These are phyloP conservation scores for Aspergillus vadensis DNA, from an alignment of 2,329 filamentous ascomycete species.

Conservation along the genomic window DNA sequence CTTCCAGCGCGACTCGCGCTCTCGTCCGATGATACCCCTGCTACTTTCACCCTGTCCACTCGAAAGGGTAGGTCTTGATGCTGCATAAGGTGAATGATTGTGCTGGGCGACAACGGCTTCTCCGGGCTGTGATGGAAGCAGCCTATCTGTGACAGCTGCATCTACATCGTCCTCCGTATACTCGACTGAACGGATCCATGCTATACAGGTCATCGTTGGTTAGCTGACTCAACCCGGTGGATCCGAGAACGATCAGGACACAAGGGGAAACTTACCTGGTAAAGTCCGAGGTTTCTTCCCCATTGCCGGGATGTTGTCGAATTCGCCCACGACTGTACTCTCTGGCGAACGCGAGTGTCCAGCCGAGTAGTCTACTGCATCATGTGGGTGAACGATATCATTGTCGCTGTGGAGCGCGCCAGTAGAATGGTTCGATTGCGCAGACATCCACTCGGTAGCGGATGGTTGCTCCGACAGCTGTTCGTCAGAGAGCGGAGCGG, in stretches of 20 bases:
- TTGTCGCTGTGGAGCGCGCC: slow-evolving; percentile 25
- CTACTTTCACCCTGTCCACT: slow-evolving; percentile 13
- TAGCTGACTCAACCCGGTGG: slow-evolving; percentile 3
- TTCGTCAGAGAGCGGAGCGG: slow-evolving; percentile 23
- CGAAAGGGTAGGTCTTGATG: slow-evolving; percentile 26
- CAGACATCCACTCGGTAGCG: slow-evolving; percentile 17
- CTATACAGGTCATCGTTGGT: slow-evolving; percentile 24
- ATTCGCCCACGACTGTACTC: slow-evolving; percentile 19
- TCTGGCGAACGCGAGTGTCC: slow-evolving; percentile 23
- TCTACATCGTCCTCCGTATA: slow-evolving; percentile 40
- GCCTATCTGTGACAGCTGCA: slow-evolving; percentile 33
- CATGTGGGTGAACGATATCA: slow-evolving; percentile 20
- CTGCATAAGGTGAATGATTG: slow-evolving; percentile 44
- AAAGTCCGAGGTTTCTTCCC: slow-evolving; percentile 35
- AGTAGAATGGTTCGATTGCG: slow-evolving; percentile 12
- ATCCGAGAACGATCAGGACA: not conserved
- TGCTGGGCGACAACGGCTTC: slow-evolving; percentile 50
- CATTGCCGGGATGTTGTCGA: slow-evolving; percentile 12
- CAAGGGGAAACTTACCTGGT: slow-evolving; percentile 33
- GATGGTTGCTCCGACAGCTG: slow-evolving; percentile 26
- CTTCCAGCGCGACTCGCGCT: slow-evolving; percentile 50
- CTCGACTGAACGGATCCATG: slow-evolving; percentile 49
- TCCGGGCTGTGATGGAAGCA: slow-evolving; percentile 41
- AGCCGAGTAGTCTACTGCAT: slow-evolving; percentile 24
- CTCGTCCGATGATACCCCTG: slow-evolving; percentile 4